Conservation (phyloP, 371 early-diverging fungal genomes). For the Rhizopus arrhizus region DNA sequence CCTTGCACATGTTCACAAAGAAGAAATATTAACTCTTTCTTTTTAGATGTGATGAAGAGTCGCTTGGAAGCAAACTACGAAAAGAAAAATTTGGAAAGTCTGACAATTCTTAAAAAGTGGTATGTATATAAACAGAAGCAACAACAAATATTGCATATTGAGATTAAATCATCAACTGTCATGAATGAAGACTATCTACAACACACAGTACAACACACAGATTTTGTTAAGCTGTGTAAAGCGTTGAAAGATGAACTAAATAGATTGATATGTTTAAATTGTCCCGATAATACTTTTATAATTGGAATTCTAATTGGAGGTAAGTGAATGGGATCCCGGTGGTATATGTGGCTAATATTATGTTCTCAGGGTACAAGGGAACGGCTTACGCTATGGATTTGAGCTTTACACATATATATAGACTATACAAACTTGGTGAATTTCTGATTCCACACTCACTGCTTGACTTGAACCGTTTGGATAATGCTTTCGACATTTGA, state of each 20-base stretch:
- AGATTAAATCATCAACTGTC: not conserved
- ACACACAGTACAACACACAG: not conserved
- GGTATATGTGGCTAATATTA: not conserved
- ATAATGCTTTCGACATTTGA: not conserved
- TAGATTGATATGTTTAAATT: not conserved
- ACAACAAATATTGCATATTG: not conserved
- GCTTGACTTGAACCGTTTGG: not conserved
- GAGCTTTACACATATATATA: not conserved
- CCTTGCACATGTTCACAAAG: too few species aligned
- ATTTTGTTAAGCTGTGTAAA: slow-evolving; percentile 1
- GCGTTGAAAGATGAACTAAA: not conserved
- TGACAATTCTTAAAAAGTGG: not conserved
- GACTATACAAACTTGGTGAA: not conserved
- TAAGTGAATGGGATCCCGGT: not conserved
- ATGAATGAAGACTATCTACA: not conserved
- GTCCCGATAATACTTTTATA: not conserved
- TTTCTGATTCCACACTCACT: not conserved
- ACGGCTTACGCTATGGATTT: slow-evolving; percentile 1
- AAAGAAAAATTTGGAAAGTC: not conserved
- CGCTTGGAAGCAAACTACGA: slow-evolving; percentile 1
- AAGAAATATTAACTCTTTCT: not conserved
- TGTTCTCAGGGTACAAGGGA: not conserved
- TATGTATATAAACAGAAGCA: not conserved
- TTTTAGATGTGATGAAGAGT: not conserved
- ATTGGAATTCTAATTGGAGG: slow-evolving; percentile 1